Base-by-base conservation (phyloP, 441 rosid species). In the Euphorbia celastroides region DNA sequence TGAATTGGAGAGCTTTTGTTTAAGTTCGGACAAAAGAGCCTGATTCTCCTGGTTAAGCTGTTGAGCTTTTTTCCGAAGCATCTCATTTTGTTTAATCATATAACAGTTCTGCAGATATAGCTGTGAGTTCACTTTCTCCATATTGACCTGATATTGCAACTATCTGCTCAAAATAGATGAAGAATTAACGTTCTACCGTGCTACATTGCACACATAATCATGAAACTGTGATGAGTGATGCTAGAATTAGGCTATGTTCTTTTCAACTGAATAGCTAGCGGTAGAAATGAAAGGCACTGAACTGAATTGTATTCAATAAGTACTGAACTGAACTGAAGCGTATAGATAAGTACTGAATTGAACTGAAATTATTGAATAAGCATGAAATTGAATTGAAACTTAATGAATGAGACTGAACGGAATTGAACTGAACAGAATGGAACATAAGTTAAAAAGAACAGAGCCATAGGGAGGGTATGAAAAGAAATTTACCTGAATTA, bases 41-140 rank as follows among this genome's bases (percentile, higher is more conserved):
- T 80, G 76, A 60, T 84, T 80, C 73, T 80, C 83, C 69, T 70
- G 75, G 65, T 74, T 70, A 38, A 82, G 80, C 66, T 59, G 73
- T 25, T 78, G 74, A 32, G 83, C 84, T 65, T 71, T 80, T 69
- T 63, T 78, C 83, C 81, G 65, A 20, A 78, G 78, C 75, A 65
- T 75, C 82, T 80, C 80, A 36, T 80, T 82, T 72, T 84, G 79
- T 42, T 75, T 72, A 58, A 75, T 65, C 20, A 82, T 82, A 8
- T 66, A 68, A 54, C 76, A 74, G 78, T 78, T 80, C 74, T 79
- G 75, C 79, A 78, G 34, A 68, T 75, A 71, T 30, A 81, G 70
- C 57, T 74, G 62, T 2, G 80, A 42, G 71, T 78, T 84, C 48
- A 67, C 30, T 70, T 74, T 71, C 69, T 82, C 80, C 86, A 82